Percentiles rank a stretch among this genome's conserved stretches.
phyloP scores from a whole-genome alignment of 805 yeast genomes.

The Pachysolen tannophilus region DNA sequence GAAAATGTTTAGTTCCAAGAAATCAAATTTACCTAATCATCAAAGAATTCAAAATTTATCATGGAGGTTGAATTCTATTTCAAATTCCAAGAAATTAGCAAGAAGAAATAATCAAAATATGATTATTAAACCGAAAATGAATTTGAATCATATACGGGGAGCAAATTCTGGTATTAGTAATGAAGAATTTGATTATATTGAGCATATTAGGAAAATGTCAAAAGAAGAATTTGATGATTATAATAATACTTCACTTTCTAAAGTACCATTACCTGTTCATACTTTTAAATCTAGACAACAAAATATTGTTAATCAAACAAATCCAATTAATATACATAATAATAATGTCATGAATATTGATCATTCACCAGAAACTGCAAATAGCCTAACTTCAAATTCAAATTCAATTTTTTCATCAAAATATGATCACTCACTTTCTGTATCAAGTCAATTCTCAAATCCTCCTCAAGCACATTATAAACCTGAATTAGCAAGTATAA shows the following conservation, averaged over 20 bases:
- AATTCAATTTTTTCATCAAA: conserved; percentile 14
- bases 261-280: background rate
- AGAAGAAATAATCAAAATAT: conserved; percentile 2
- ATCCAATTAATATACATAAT: conserved; percentile 17
- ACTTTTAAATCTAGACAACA: background rate
- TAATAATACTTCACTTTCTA: conserved; percentile 8
- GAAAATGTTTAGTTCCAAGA: conserved; percentile 27
- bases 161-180: conserved; percentile 10
- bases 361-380: conserved; percentile 18
- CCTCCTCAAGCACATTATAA: no score
- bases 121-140: conserved; percentile 10
- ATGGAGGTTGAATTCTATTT: conserved; percentile 23
- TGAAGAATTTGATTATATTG: conserved; percentile 26
- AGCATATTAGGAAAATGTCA: conserved; percentile 27
- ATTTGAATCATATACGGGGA: conserved; percentile 14
- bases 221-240: conserved; percentile 25
- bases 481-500: no score
- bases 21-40: conserved; percentile 24
- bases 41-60: conserved; percentile 25
- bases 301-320: conserved; percentile 5
- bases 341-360: conserved; percentile 6
- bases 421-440: conserved; percentile 9
- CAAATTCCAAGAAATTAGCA: conserved; percentile 1
- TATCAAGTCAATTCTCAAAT: conserved; percentile 10
- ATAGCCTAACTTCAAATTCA: conserved; percentile 12